Percentiles rank a stretch among this genome's conserved stretches.
Conservation (phyloP, 768 basidiomycete species). For the Auricularia cornea region DNA sequence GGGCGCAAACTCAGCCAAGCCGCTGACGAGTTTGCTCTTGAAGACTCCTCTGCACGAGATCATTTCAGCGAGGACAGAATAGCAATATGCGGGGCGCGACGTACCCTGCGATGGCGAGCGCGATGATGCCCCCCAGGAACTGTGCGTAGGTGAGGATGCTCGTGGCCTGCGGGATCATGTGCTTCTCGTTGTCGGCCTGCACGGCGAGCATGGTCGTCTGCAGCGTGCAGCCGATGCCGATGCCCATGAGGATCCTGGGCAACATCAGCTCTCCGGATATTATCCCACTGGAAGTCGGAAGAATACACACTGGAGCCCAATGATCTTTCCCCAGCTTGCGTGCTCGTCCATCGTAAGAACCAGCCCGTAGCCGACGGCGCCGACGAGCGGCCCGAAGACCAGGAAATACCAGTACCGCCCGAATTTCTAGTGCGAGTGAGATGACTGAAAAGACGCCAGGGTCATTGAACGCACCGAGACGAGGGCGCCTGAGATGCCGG, state of each 20-base stretch:
- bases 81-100: background rate
- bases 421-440: background rate
- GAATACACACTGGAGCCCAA: constrained; percentile 32
- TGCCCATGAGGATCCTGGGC: constrained; percentile 21
- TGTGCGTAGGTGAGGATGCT: constrained; percentile 12
- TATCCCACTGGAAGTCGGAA: constrained; percentile 9
- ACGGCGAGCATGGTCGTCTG: constrained; percentile 24
- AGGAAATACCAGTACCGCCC: background rate
- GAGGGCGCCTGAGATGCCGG: constrained; percentile 21
- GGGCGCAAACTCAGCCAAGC: background rate
- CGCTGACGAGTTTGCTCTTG: background rate
- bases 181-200: constrained; percentile 18
- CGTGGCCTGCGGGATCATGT: constrained; percentile 17
- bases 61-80: background rate
- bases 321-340: constrained; percentile 17
- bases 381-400: background rate
- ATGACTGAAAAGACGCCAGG: too few relatives aligned
- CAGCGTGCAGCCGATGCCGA: constrained; percentile 27
- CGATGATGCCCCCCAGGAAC: background rate
- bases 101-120: background rate
- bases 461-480: constrained; percentile 6
- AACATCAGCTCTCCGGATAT: too few relatives aligned
- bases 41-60: background rate
- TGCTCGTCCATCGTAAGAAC: constrained; percentile 26
- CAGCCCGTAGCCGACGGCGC: constrained; percentile 25